Evolutionary conservation across 495 filamentous ascomycete genomes (phyloP), one percentile per base, ranked within the genome.

Genomic region (Alectoria sarmentosa): DNA sequence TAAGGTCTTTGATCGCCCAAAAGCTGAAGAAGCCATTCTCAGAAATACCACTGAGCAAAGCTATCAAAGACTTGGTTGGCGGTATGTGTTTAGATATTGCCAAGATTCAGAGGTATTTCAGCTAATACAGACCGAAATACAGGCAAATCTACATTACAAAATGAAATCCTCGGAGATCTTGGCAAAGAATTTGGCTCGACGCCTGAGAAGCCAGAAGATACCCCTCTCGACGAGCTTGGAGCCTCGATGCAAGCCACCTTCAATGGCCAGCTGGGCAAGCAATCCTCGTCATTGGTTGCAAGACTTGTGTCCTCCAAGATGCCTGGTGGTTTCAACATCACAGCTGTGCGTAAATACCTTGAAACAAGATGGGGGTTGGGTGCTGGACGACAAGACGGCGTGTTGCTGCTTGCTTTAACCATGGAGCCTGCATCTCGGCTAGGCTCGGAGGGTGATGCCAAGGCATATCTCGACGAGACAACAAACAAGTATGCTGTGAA

Each of bases 261-360:
- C 80, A 94, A 96, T 75, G 94, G 94, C 59, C 92, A 97, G 77
- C 86, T 98, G 58, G 94, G 94, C 69, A 98, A 99, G 78, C 94
- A 98, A 63, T 93, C 94, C 0, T 90, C 90, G 37, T 96, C 94
- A 6, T 85, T 98, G 61, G 87, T 98, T 71, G 93, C 95, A 38
- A 86, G 93, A 65, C 80, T 97, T 72, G 92, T 99, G 36, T 97
- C 95, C 6, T 96, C 94, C 8, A 99, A 99, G 76, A 98, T 99
- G 94, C 95, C 94, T 39, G 95, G 92, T 72, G 94, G 94, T 58
- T 99, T 98, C 82, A 99, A 98, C 73, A 98, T 98, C 73, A 96
- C 93, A 69, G 82, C 88, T 3, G 90, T 94, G 17, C 83, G 93
- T 58, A 98, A 99, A 78, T 94, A 98, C 70, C 75, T 99, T 30